Conservation (phyloP, 768 basidiomycete genomes). For the Kwoniella sp. region DNA sequence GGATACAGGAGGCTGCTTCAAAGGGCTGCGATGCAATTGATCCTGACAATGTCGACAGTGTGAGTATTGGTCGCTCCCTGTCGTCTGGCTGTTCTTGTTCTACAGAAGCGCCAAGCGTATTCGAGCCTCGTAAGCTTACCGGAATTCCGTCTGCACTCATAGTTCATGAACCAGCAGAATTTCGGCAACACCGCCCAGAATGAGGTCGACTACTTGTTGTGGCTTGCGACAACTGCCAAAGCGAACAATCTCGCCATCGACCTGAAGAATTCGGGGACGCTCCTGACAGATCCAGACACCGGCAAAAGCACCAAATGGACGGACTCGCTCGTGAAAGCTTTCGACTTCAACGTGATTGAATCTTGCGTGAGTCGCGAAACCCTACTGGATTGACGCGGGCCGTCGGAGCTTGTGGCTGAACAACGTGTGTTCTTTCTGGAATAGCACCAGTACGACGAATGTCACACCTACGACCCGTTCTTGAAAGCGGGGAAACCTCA, state of each 20-base stretch:
- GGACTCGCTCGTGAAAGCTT: slow-evolving; percentile 25
- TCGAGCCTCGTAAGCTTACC: too few species aligned
- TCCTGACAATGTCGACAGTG: slow-evolving; percentile 45
- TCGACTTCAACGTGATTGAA: slow-evolving; percentile 46
- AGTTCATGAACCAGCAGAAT: slow-evolving; percentile 35
- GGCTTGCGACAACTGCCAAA: slow-evolving; percentile 32
- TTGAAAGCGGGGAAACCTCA: slow-evolving; percentile 39
- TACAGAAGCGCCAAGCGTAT: not conserved
- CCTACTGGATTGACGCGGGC: too few species aligned
- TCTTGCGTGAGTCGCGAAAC: slow-evolving; percentile 35
- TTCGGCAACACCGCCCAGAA: slow-evolving; percentile 36
- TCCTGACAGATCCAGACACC: slow-evolving; percentile 24
- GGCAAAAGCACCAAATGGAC: slow-evolving; percentile 20
- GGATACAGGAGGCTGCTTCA: slow-evolving; percentile 25
- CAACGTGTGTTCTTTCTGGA: not conserved
- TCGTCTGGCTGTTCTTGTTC: not conserved
- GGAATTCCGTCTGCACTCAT: not conserved
- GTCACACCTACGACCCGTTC: slow-evolving; percentile 37
- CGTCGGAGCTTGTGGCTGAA: not conserved
- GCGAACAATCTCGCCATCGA: slow-evolving; percentile 23
- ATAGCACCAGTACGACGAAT: slow-evolving; percentile 35
- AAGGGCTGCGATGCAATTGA: slow-evolving; percentile 47
- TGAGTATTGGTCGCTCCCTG: slow-evolving; percentile 24
- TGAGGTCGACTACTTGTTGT: slow-evolving; percentile 40
- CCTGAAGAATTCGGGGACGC: slow-evolving; percentile 39